Percentiles rank a stretch among this genome's conserved stretches.
Evolutionary conservation across 192 early-diverging fungal species (phyloP).

Genomic region (Entrophospora sp.): DNA sequence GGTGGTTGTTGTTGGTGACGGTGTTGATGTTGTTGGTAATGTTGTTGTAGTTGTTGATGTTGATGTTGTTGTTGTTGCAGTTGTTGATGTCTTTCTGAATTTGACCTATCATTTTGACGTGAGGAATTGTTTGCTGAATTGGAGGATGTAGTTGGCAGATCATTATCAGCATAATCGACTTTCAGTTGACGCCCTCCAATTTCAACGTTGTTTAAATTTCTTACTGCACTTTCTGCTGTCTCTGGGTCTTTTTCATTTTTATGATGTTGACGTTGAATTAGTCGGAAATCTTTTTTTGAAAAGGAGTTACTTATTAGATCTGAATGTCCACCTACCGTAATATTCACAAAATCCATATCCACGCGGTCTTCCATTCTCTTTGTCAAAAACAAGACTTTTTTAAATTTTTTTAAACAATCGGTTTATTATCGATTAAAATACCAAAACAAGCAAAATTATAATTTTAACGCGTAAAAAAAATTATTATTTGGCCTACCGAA

Average conservation of each 20-base stretch:
- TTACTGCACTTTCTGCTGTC: constrained; percentile 90
- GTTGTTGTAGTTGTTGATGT: background rate
- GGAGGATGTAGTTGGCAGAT: constrained; percentile 35
- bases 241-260: constrained; percentile 50
- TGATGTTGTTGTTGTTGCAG: constrained; percentile 3
- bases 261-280: too few relatives aligned
- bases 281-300: constrained; percentile 17
- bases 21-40: background rate
- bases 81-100: constrained; percentile 20
- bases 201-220: constrained; percentile 86
- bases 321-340: constrained; percentile 37
- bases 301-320: constrained; percentile 6
- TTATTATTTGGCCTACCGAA: background rate
- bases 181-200: constrained; percentile 80
- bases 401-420: background rate
- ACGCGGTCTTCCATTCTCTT: constrained; percentile 75
- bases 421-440: background rate
- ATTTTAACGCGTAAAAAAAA: background rate
- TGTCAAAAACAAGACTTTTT: constrained; percentile 80
- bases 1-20: background rate
- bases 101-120: background rate
- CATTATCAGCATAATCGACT: constrained; percentile 88
- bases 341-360: constrained; percentile 96
- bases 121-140: background rate
- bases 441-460: background rate